Evolutionary conservation across 257 asterid species (phyloP).

Genomic region (Solanum megistacrolobum): DNA sequence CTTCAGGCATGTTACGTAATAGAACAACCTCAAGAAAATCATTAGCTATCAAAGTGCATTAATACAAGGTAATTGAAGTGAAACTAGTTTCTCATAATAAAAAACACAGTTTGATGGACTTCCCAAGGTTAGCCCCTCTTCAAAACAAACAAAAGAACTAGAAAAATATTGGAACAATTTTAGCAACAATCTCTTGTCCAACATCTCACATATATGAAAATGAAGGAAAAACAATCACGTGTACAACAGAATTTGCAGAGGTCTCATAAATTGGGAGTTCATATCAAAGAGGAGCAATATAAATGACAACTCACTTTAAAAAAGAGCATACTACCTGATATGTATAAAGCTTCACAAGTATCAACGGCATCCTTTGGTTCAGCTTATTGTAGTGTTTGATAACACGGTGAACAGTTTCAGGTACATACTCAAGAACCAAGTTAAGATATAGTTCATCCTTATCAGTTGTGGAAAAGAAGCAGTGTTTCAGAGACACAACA

Average conservation of each 20-base stretch:
- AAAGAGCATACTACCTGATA: constrained; percentile 51
- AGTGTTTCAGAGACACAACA: constrained; percentile 83
- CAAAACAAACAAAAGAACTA: neutral
- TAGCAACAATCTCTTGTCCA: neutral
- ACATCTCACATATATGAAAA: neutral
- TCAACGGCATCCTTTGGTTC: constrained; percentile 86
- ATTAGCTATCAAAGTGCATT: neutral
- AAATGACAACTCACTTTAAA: neutral
- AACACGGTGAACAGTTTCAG: constrained; percentile 93
- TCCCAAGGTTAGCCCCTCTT: neutral
- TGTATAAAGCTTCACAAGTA: constrained; percentile 77
- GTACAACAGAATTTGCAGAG: neutral
- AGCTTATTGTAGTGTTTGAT: constrained; percentile 78
- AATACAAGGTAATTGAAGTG: neutral
- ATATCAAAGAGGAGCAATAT: neutral
- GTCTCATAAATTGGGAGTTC: neutral
- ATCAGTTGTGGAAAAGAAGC: constrained; percentile 96
- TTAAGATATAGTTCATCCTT: constrained; percentile 89
- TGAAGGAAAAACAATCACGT: neutral
- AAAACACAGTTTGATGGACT: neutral
- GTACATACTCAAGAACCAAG: constrained; percentile 92
- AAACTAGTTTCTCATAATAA: neutral
- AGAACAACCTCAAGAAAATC: neutral
- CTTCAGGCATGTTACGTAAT: neutral
- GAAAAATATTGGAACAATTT: neutral